Base-by-base conservation (phyloP, 768 basidiomycete species). In the Agaricus blazei region DNA sequence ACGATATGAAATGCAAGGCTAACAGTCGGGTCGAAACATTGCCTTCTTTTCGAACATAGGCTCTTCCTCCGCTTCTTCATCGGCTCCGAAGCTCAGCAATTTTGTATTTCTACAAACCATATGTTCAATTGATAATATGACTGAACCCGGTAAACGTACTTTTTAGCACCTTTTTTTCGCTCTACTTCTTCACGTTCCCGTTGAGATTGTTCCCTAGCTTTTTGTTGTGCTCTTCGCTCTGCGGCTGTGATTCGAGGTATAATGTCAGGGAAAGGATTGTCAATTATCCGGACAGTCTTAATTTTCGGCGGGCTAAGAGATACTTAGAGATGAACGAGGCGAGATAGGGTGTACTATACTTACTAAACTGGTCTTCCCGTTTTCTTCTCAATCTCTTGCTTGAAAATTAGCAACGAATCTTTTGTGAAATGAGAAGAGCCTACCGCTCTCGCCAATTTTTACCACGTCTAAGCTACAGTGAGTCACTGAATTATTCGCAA, bases 251-350 rank as follows among this genome's bases (percentile, higher is more conserved):
- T 99, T 26, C 97, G 86, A 4, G 96, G 96, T 37, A 94, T 81
- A 60, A 98, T 97, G 65, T 98, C 95, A 52, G 87, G 82, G 67
- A 97, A 98, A 0, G 97, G 96, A 65, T 98, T 96, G 51, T 97
- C 93, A 29, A 93, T 65, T 51, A 99, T 89, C 9, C 85, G 82
- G 28, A 96, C 78, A 1, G 81, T 80, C 62, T 85, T 88, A 67
- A 99, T 96, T 66, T 89, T 94, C 0, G 96, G 94, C 2, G 97
- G 93, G 61, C 93, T 94, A 61, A 26, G 12, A 8, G 3, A 37
- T 54, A 19, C 58, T 64, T 9, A 47, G 41, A 24, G 24, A 0
- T 58, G 29, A 27, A 36, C n/a, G 23, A 9, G 48, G 48, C 41
- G 14, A n/a, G 44, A 31, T 41, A 51, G 23, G 19, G 19, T 38